phyloP scores from a whole-genome alignment of 2,329 filamentous ascomycete genomes.

The Apiospora hydei region DNA sequence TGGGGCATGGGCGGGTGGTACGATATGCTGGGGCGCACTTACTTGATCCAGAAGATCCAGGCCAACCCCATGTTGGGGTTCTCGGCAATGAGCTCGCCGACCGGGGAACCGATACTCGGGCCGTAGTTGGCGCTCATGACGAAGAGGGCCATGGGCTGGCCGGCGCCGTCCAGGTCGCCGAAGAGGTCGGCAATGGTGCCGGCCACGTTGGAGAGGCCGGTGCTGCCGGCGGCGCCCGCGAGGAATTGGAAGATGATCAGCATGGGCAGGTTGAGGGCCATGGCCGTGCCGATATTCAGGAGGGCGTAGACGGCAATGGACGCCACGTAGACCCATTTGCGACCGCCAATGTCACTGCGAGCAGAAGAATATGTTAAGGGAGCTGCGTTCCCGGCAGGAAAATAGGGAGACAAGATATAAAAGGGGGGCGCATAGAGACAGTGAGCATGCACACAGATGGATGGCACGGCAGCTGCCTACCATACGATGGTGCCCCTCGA shows the following conservation, averaged over 20 bases:
- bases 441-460: conserved; percentile 1
- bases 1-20: background rate
- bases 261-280: conserved; percentile 47
- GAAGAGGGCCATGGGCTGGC: conserved; percentile 52
- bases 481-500: background rate
- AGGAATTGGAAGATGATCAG: conserved; percentile 48
- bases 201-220: conserved; percentile 45
- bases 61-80: conserved; percentile 45
- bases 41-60: conserved; percentile 52
- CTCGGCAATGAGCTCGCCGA: conserved; percentile 48
- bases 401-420: no score
- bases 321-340: conserved; percentile 52
- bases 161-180: conserved; percentile 46
- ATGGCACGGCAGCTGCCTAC: background rate
- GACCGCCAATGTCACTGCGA: conserved; percentile 48
- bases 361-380: conserved; percentile 20
- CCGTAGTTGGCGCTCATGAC: conserved; percentile 49
- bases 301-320: conserved; percentile 45
- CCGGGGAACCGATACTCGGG: conserved; percentile 48
- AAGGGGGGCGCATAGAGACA: background rate
- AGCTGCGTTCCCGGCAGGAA: conserved; percentile 14
- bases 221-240: conserved; percentile 44
- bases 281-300: conserved; percentile 45
- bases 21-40: conserved; percentile 24
- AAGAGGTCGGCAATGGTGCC: conserved; percentile 46